phyloP scores from a whole-genome alignment of 805 yeast genomes.

The Pichia nanzhaoensis region DNA sequence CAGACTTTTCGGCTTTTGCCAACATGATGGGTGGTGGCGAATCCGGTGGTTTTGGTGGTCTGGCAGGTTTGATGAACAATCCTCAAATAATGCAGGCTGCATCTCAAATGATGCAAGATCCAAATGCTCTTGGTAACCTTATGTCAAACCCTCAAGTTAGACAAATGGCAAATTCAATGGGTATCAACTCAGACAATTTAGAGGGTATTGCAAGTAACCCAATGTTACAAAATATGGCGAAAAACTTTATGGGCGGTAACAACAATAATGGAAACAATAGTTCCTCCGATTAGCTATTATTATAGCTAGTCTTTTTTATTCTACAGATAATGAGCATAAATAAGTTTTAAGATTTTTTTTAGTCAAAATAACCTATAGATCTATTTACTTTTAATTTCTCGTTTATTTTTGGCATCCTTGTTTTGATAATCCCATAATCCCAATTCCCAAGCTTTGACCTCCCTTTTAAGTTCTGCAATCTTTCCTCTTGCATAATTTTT shows the following conservation, averaged over 20 bases:
- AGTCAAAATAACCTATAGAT: not conserved
- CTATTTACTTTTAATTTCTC: not conserved
- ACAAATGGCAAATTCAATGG: constrained; percentile 76
- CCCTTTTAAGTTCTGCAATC: constrained; percentile 17
- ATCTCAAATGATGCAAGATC: constrained; percentile 81
- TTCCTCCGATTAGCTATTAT: not conserved
- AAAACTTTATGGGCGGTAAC: constrained; percentile 55
- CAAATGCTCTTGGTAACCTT: constrained; percentile 63
- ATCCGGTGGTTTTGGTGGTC: constrained; percentile 62
- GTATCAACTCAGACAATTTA: constrained; percentile 57
- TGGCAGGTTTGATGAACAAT: constrained; percentile 65
- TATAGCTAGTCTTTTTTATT: not conserved
- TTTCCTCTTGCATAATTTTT: constrained; percentile 29
- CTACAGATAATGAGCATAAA: not conserved
- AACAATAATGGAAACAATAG: constrained; percentile 5
- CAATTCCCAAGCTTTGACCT: constrained; percentile 20
- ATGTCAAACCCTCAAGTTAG: constrained; percentile 86
- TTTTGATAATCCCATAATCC: constrained; percentile 4
- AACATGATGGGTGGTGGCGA: constrained; percentile 62
- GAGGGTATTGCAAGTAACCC: constrained; percentile 77
- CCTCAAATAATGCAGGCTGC: constrained; percentile 90
- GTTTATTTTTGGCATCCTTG: not conserved
- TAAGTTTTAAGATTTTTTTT: not conserved
- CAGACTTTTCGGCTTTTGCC: constrained; percentile 59
- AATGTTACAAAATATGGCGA: constrained; percentile 64